Base-by-base conservation (phyloP, 768 basidiomycete genomes). In the Phylloporus rhodoxanthus region DNA sequence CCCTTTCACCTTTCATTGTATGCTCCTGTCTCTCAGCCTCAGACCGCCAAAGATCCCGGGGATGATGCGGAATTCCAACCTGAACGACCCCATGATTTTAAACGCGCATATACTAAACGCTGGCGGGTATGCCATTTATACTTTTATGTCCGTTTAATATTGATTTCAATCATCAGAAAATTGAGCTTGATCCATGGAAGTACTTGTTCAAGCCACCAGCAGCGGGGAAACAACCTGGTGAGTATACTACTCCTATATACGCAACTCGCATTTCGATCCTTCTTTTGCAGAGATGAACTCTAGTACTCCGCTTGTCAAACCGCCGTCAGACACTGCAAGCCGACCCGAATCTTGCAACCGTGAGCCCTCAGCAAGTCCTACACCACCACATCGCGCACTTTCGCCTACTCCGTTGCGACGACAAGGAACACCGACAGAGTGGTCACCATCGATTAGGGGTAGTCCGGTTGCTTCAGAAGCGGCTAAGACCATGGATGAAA, bases 381-480 rank as follows among this genome's bases (percentile, higher is more conserved):
- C 34, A 5, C n/a, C 51, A 26, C 50, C 29, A 26, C 37, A 14
- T 32, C 54, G 46, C 29, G 56, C 51, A n/a, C 48, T 52, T 21
- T 47, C 54, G 7, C 51, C 49, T 8, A 28, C 47, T 20, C 32
- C 54, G n/a, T 26, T 20, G 11, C 54, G 11, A 36, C 45, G 15
- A 11, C 58, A 57, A 54, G 63, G 57, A 26, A 67, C 66, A 5
- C 68, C 66, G n/a, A 55, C 67, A n/a, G 47, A 65, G 23, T 67
- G 66, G 66, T 63, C 67, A 8, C 47, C 40, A 29, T 67, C 67
- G 9, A 43, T 48, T 9, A 55, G 53, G 17, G 58, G 61, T 7
- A 67, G 56, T 46, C 50, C 58, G 4, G 14, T 43, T 33, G 23
- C 43, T 39, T 25, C 26, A 28, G 52, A 40, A 8, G 30, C 34